phyloP scores from a whole-genome alignment of 2,329 filamentous ascomycete genomes.

The Colletotrichum tamarilloi region DNA sequence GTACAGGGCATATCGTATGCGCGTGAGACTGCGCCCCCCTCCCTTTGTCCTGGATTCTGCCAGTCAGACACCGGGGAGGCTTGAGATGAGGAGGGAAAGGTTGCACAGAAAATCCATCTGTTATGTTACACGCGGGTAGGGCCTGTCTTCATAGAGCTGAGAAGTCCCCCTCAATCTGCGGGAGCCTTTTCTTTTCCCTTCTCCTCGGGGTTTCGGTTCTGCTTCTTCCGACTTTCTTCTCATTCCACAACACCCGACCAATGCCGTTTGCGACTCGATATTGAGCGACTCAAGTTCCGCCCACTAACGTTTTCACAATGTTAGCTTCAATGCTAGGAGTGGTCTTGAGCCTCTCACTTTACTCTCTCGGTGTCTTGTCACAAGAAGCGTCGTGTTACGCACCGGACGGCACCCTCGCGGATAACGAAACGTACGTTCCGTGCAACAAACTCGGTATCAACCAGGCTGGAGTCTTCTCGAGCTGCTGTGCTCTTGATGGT shows the following conservation, averaged over 20 bases:
- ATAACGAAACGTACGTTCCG: constrained; percentile 43
- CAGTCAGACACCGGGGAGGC: constrained; percentile 4
- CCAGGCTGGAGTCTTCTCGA: constrained; percentile 43
- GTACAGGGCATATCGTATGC: constrained; percentile 7
- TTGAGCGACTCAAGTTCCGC: neutral
- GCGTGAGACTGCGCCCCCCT: constrained; percentile 20
- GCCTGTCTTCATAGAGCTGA: constrained; percentile 10
- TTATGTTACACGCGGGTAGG: neutral
- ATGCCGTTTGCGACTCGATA: neutral
- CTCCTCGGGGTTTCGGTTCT: neutral
- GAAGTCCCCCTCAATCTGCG: neutral
- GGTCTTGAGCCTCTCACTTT: neutral
- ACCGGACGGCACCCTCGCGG: constrained; percentile 42
- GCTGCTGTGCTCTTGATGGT: constrained; percentile 45
- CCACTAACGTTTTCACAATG: neutral
- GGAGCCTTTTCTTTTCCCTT: neutral
- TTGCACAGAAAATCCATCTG: neutral
- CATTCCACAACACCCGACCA: neutral
- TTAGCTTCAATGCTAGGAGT: neutral
- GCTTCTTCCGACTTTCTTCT: neutral
- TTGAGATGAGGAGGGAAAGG: neutral
- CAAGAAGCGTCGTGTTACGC: constrained; percentile 41
- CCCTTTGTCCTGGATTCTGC: neutral
- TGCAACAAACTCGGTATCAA: constrained; percentile 47
- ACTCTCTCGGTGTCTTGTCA: neutral